Evolutionary conservation across 73 alveolate genomes (phyloP).

Genomic region (Blepharisma japonicum): DNA sequence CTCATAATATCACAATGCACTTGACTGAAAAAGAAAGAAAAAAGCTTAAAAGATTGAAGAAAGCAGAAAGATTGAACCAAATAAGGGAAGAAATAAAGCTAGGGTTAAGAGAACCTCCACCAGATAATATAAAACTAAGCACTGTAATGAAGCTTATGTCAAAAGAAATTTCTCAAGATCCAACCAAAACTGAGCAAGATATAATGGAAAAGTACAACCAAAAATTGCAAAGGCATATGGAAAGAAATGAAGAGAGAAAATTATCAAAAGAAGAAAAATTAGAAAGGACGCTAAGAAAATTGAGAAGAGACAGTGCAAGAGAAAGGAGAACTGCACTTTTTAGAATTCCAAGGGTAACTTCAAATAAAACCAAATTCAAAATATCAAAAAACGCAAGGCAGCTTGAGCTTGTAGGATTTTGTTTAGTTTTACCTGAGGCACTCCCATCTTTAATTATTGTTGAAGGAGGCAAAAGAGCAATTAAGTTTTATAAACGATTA

Average conservation of each 20-base stretch:
- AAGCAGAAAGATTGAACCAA: constrained; percentile 71
- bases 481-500: constrained; percentile 72
- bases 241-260: constrained; percentile 72
- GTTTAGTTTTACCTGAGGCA: constrained; percentile 48
- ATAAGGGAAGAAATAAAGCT: constrained; percentile 77
- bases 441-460: constrained; percentile 73
- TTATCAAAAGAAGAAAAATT: constrained; percentile 75
- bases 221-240: constrained; percentile 64
- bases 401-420: constrained; percentile 66
- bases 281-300: constrained; percentile 70
- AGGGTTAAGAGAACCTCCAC: constrained; percentile 82
- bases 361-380: constrained; percentile 68
- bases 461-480: constrained; percentile 92
- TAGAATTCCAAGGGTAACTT: constrained; percentile 51
- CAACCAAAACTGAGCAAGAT: constrained; percentile 74
- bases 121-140: constrained; percentile 75
- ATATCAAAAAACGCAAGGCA: constrained; percentile 77
- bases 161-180: constrained; percentile 80
- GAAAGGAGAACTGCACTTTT: constrained; percentile 79
- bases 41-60: constrained; percentile 57
- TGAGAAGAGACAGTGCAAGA: constrained; percentile 68
- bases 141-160: constrained; percentile 76
- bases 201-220: constrained; percentile 63
- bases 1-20: constrained; percentile 59
- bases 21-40: constrained; percentile 82